Percentiles rank a stretch among this genome's conserved stretches.
Evolutionary conservation across 2,329 filamentous ascomycete species (phyloP).

Genomic region (Beauveria sp.): DNA sequence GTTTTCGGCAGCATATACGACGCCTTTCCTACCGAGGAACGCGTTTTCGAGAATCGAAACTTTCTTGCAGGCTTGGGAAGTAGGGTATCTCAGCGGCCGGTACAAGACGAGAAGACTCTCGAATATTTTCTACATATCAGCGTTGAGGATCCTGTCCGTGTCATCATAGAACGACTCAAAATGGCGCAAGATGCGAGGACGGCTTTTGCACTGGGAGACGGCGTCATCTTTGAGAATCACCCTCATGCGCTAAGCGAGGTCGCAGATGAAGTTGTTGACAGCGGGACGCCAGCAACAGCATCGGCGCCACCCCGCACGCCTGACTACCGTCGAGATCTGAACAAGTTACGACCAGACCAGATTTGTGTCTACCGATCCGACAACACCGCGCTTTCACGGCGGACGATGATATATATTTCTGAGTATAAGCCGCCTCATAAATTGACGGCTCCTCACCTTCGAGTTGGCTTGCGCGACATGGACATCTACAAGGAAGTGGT

Average conservation of each 20-base stretch:
- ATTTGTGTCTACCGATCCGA: slow-evolving; percentile 22
- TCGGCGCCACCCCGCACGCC: neutral
- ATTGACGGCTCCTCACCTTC: slow-evolving; percentile 33
- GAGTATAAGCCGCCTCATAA: slow-evolving; percentile 44
- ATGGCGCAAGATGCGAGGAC: slow-evolving; percentile 14
- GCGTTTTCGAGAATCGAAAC: neutral
- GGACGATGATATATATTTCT: slow-evolving; percentile 23
- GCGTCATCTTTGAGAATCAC: slow-evolving; percentile 27
- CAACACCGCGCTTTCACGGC: slow-evolving; percentile 3
- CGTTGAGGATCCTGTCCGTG: slow-evolving; percentile 24
- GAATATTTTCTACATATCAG: slow-evolving; percentile 22
- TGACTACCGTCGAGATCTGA: slow-evolving; percentile 14
- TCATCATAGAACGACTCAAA: slow-evolving; percentile 23
- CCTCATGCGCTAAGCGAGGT: slow-evolving; percentile 20
- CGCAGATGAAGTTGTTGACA: slow-evolving; percentile 21
- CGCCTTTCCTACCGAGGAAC: too few species aligned
- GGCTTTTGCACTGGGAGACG: slow-evolving; percentile 19
- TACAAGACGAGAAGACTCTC: slow-evolving; percentile 22
- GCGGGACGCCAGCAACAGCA: slow-evolving; percentile 15
- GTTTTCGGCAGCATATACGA: too few species aligned
- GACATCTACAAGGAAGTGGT: slow-evolving; percentile 33
- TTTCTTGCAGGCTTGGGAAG: slow-evolving; percentile 15
- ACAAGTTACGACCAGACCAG: slow-evolving; percentile 25
- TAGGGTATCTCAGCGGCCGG: slow-evolving; percentile 13
- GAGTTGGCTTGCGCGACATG: slow-evolving; percentile 32